Percentiles rank a stretch among this genome's conserved stretches.
Conservation (phyloP, 331 rosid genomes). For the Quercus phellos region DNA sequence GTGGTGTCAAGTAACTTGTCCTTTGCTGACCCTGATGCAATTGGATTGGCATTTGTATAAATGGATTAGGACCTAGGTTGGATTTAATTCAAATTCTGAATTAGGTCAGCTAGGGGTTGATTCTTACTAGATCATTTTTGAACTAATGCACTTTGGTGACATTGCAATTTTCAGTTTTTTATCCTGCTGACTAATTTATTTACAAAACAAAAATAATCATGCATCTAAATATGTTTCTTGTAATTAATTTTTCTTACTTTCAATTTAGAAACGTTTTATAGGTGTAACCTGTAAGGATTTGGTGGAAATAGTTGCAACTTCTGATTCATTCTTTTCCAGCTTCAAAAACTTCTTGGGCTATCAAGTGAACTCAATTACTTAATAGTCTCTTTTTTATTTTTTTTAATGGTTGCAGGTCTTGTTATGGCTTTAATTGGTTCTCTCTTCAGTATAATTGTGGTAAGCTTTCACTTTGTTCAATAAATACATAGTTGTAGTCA, state of each 20-base stretch:
- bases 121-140: background rate
- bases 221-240: background rate
- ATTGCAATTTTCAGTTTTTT: background rate
- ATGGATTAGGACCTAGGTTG: background rate
- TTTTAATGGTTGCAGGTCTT: conserved; percentile 57
- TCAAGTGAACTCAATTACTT: background rate
- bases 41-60: background rate
- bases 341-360: background rate
- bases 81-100: background rate
- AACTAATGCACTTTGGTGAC: background rate
- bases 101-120: background rate
- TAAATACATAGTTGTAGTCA: background rate
- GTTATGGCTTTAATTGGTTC: conserved; percentile 92
- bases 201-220: background rate
- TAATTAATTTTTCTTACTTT: background rate
- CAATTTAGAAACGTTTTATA: background rate
- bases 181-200: too few relatives aligned
- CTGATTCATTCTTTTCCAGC: background rate
- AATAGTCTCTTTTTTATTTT: background rate
- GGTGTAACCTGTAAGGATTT: background rate
- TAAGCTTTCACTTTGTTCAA: conserved; percentile 31
- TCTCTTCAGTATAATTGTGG: conserved; percentile 64
- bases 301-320: background rate
- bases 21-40: background rate
- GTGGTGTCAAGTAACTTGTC: background rate